Conservation (phyloP, 106 monocot species). For the Platanthera zijinensis region DNA sequence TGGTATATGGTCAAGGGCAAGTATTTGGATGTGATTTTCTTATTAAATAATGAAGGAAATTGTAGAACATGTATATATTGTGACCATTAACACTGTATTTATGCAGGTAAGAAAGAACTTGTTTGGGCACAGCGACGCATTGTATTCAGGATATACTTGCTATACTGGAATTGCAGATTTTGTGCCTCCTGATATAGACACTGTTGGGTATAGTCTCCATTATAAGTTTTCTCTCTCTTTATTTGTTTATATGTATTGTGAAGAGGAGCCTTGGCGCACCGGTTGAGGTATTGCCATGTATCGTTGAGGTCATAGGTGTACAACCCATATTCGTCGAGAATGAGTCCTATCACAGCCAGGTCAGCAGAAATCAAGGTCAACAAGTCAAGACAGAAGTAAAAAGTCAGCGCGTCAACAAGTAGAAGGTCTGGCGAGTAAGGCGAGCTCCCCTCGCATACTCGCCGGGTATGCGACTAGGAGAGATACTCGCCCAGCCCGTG, state of each 20-base stretch:
- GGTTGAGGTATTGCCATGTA: no score
- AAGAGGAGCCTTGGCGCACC: no score
- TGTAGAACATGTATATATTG: not conserved
- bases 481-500: no score
- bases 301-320: no score
- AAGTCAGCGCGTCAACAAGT: no score
- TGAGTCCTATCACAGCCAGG: no score
- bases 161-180: slow-evolving; percentile 99
- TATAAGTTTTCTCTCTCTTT: not conserved
- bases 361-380: no score
- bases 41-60: not conserved
- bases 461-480: no score
- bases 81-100: not conserved
- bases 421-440: no score
- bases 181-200: slow-evolving; percentile 94
- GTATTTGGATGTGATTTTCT: slow-evolving; percentile 17
- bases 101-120: slow-evolving; percentile 66
- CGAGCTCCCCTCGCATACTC: no score
- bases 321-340: no score
- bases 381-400: no score
- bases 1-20: slow-evolving; percentile 82
- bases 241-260: not conserved
- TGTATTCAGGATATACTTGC: slow-evolving; percentile 94
- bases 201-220: slow-evolving; percentile 62
- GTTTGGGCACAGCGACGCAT: slow-evolving; percentile 69